Evolutionary conservation across 257 asterid species (phyloP).

Genomic region (Leptodermis oblonga): DNA sequence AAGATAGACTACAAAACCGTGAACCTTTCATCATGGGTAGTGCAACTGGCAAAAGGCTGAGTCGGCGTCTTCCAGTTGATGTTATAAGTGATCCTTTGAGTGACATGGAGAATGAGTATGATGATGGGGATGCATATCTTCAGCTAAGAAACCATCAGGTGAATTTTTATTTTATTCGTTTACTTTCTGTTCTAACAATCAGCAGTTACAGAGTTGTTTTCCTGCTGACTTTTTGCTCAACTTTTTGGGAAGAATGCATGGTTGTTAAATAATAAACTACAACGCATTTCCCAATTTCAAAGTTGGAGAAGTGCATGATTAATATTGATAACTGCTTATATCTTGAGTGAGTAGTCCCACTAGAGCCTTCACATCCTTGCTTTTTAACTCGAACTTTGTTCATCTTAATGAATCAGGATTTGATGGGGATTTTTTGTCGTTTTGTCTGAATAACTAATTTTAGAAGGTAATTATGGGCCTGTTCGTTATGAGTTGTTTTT

Average conservation of each 20-base stretch:
- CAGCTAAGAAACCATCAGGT: slow-evolving; percentile 69
- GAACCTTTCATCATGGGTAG: slow-evolving; percentile 71
- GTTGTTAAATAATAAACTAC: neutral
- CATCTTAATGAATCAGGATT: neutral
- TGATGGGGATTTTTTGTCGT: too few species aligned
- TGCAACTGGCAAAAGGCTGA: slow-evolving; percentile 57
- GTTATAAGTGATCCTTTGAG: slow-evolving; percentile 94
- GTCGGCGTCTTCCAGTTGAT: slow-evolving; percentile 64
- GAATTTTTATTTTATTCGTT: neutral
- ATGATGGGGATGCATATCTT: slow-evolving; percentile 60
- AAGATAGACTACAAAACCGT: slow-evolving; percentile 61
- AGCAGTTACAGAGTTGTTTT: neutral
- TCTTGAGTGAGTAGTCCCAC: neutral
- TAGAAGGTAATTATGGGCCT: neutral
- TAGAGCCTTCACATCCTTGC: neutral
- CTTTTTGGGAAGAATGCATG: neutral
- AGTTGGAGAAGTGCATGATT: neutral
- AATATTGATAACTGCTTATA: neutral
- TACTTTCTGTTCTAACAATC: neutral
- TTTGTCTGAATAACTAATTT: neutral
- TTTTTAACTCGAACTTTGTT: neutral
- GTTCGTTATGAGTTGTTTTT: too few species aligned
- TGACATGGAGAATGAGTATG: slow-evolving; percentile 65
- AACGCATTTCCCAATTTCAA: neutral
- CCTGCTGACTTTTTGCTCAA: neutral